Evolutionary conservation across 768 basidiomycete species (phyloP).

Genomic region (Crucibulum laeve): DNA sequence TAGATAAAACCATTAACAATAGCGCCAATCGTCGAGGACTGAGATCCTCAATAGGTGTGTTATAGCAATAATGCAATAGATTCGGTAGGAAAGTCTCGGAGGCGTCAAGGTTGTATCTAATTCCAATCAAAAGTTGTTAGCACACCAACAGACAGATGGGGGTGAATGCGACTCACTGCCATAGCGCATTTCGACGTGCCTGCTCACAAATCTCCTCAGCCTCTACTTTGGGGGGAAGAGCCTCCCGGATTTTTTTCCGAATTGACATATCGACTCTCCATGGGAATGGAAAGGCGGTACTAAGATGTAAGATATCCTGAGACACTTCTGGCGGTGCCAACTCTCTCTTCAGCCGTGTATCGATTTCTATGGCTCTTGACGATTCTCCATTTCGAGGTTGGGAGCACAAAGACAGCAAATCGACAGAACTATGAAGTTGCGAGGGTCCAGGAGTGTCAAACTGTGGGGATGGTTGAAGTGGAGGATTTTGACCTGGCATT

Average conservation of each 20-base stretch:
- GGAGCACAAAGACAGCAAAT: constrained; percentile 16
- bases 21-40: constrained; percentile 65
- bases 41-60: constrained; percentile 51
- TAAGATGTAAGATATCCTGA: constrained; percentile 51
- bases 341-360: constrained; percentile 11
- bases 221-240: constrained; percentile 55
- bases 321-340: constrained; percentile 33
- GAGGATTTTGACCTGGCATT: constrained; percentile 6
- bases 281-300: constrained; percentile 66
- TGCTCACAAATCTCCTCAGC: constrained; percentile 59
- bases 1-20: constrained; percentile 67
- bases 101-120: constrained; percentile 64
- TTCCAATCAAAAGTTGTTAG: constrained; percentile 6
- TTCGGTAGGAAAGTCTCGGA: constrained; percentile 70
- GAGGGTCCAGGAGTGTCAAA: constrained; percentile 15
- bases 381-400: constrained; percentile 18
- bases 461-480: constrained; percentile 5
- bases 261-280: constrained; percentile 62
- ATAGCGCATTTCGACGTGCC: constrained; percentile 63
- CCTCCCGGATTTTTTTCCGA: constrained; percentile 57
- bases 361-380: constrained; percentile 10
- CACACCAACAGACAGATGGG: constrained; percentile 6
- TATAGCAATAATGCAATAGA: constrained; percentile 65
- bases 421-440: constrained; percentile 17
- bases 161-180: constrained; percentile 53